A percentile compares a stretch with the other conserved stretches of the same genome.
phyloP scores from a whole-genome alignment of 805 yeast genomes.

The Suhomyces faveliae region DNA sequence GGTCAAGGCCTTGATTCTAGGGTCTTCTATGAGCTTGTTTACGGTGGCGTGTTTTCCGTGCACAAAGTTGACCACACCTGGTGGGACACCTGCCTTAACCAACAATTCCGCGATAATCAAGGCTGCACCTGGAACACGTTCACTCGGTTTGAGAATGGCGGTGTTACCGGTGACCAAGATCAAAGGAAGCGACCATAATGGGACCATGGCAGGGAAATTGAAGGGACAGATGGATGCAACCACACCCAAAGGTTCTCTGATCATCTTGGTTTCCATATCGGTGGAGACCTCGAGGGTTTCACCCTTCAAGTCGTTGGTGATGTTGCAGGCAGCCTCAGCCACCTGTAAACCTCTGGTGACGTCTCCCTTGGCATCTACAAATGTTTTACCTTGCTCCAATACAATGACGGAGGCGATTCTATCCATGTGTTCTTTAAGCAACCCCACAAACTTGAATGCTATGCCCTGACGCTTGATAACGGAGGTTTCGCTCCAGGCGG shows the following conservation, averaged over 20 bases:
- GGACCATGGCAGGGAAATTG: constrained; percentile 85
- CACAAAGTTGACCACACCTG: constrained; percentile 68
- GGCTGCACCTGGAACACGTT: constrained; percentile 81
- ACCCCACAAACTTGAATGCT: constrained; percentile 64
- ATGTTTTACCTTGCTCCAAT: constrained; percentile 63
- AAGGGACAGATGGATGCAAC: constrained; percentile 78
- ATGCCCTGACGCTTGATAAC: constrained; percentile 71
- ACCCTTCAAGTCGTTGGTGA: constrained; percentile 65
- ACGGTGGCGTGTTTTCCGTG: constrained; percentile 77
- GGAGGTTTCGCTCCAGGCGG: constrained; percentile 50
- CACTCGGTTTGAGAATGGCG: constrained; percentile 59
- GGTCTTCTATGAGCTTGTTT: constrained; percentile 66
- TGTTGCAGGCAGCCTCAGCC: constrained; percentile 70
- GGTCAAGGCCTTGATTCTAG: constrained; percentile 72
- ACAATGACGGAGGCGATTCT: constrained; percentile 57
- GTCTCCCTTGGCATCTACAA: constrained; percentile 70
- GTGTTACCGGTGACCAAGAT: constrained; percentile 72
- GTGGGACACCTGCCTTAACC: constrained; percentile 71
- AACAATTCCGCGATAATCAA: constrained; percentile 70
- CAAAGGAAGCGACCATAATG: constrained; percentile 64
- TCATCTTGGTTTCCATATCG: constrained; percentile 78
- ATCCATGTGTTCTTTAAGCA: constrained; percentile 65
- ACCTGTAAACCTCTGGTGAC: constrained; percentile 76
- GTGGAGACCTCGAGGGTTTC: constrained; percentile 62
- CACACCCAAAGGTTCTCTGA: constrained; percentile 71